Conservation (phyloP, 2,329 filamentous ascomycete genomes). For the Penicillium hordei region DNA sequence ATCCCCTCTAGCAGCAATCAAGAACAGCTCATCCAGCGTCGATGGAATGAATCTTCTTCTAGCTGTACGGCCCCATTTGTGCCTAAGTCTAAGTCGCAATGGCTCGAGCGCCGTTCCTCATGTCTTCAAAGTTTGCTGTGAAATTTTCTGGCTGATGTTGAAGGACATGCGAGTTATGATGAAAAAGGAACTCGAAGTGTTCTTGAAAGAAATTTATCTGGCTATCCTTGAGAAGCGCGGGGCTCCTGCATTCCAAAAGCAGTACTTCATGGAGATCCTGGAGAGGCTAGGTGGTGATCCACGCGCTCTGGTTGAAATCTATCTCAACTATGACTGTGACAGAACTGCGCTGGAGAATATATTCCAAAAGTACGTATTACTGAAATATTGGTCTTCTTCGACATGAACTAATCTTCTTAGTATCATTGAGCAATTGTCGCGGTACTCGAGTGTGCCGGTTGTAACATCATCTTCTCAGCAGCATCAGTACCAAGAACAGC, state of each 20-base stretch:
- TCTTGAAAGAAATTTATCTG: conserved; percentile 95
- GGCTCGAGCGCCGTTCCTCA: conserved; percentile 87
- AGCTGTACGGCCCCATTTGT: conserved; percentile 95
- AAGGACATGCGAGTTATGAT: conserved; percentile 90
- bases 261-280: conserved; percentile 84
- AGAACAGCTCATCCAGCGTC: conserved; percentile 83
- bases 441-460: conserved; percentile 77
- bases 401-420: conserved; percentile 38
- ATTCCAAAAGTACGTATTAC: conserved; percentile 65
- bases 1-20: conserved; percentile 88
- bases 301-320: conserved; percentile 85
- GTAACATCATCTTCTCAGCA: conserved; percentile 74
- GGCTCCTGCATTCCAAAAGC: conserved; percentile 85
- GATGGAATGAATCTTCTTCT: conserved; percentile 83
- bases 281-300: conserved; percentile 83
- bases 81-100: conserved; percentile 90
- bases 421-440: conserved; percentile 89
- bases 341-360: conserved; percentile 91
- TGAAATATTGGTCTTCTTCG: neutral
- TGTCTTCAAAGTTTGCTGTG: conserved; percentile 93
- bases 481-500: conserved; percentile 80
- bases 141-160: conserved; percentile 97
- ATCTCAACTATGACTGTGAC: conserved; percentile 98
- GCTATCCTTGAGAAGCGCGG: conserved; percentile 84
- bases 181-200: conserved; percentile 98